phyloP scores from a whole-genome alignment of 2,329 filamentous ascomycete genomes.

The Scleromitrula shiraiana region DNA sequence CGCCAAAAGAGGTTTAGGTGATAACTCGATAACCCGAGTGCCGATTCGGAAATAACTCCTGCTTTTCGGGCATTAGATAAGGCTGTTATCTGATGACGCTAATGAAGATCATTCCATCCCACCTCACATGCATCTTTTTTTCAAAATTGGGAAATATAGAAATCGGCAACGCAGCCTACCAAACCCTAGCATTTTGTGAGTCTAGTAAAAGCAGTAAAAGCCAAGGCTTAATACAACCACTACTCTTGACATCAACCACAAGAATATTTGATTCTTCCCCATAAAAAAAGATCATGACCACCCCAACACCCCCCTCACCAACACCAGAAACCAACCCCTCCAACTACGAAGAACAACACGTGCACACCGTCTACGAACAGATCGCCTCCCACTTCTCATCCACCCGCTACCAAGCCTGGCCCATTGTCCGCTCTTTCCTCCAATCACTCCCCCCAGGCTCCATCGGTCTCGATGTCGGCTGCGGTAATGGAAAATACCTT shows the following conservation, averaged over 20 bases:
- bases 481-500: slow-evolving; percentile 95
- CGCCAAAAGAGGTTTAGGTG: neutral
- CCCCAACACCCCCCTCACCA: neutral
- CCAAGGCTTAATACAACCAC: neutral
- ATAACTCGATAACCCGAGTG: neutral
- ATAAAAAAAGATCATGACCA: neutral
- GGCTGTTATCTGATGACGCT: neutral
- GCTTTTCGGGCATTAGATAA: neutral
- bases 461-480: slow-evolving; percentile 84
- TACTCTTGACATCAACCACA: neutral
- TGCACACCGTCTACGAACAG: slow-evolving; percentile 85
- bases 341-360: slow-evolving; percentile 75
- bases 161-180: too few relatives aligned
- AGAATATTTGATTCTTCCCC: neutral
- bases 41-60: neutral
- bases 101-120: neutral
- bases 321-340: slow-evolving; percentile 26
- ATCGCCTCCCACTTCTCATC: slow-evolving; percentile 80
- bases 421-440: slow-evolving; percentile 77
- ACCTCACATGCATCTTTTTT: neutral
- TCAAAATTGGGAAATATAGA: too few relatives aligned
- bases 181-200: too few relatives aligned
- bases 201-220: too few relatives aligned
- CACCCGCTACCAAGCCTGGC: slow-evolving; percentile 81
- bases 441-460: slow-evolving; percentile 56